Conservation (phyloP, 257 asterid species). For the Lithospermum erythrorhizon region DNA sequence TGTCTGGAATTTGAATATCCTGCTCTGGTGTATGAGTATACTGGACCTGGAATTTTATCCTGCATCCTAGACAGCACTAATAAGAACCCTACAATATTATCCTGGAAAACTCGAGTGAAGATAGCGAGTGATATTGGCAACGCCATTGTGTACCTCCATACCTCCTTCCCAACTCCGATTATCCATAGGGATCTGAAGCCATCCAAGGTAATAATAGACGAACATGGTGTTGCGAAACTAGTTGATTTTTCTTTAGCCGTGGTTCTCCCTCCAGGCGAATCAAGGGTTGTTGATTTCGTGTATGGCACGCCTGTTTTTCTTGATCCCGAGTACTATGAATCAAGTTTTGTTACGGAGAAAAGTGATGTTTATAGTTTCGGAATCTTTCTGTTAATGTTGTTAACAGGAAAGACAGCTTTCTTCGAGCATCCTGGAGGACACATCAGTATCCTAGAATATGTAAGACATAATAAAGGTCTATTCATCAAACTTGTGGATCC, state of each 20-base stretch:
- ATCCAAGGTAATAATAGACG: background rate
- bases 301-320: background rate
- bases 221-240: constrained; percentile 3
- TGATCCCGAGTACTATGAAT: background rate
- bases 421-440: background rate
- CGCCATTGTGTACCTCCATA: constrained; percentile 1
- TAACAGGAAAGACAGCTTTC: background rate
- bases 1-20: background rate
- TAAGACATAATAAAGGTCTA: background rate
- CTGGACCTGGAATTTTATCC: background rate
- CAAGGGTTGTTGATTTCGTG: background rate
- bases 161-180: constrained; percentile 4
- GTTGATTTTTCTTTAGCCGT: constrained; percentile 1
- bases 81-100: background rate
- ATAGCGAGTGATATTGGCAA: background rate
- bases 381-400: background rate
- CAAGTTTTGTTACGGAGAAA: constrained; percentile 3
- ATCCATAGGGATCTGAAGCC: constrained; percentile 4
- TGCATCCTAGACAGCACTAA: background rate
- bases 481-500: background rate
- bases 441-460: too few species aligned
- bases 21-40: background rate
- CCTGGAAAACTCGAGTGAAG: background rate
- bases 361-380: constrained; percentile 3
- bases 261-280: background rate